Percentiles rank a stretch among this genome's conserved stretches.
Evolutionary conservation across 306 rosid genomes (phyloP).

Genomic region (Glycine latifolia): DNA sequence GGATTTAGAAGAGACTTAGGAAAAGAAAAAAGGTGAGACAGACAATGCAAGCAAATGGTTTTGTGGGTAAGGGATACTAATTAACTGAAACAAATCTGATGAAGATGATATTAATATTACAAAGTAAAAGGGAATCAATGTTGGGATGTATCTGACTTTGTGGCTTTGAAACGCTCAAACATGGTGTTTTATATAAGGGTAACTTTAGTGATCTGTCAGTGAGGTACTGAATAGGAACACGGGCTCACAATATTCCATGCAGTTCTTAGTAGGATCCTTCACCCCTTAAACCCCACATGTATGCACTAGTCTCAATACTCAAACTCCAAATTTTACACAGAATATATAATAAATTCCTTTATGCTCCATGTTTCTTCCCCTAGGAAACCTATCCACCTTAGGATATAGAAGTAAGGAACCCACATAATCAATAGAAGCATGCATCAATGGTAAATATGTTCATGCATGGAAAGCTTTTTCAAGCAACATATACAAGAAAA

Average conservation of each 20-base stretch:
- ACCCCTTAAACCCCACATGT: slow-evolving; percentile 51
- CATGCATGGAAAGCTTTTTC: slow-evolving; percentile 10
- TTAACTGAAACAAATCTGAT: slow-evolving; percentile 55
- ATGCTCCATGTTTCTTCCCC: background rate
- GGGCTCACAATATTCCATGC: slow-evolving; percentile 67
- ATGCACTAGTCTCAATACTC: slow-evolving; percentile 45
- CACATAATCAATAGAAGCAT: background rate
- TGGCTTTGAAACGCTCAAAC: slow-evolving; percentile 59
- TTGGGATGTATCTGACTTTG: slow-evolving; percentile 77
- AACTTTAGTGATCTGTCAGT: slow-evolving; percentile 57
- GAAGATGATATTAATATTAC: slow-evolving; percentile 57
- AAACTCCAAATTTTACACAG: background rate
- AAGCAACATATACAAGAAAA: slow-evolving; percentile 3
- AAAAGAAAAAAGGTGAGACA: slow-evolving; percentile 53
- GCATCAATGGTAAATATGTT: background rate
- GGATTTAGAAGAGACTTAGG: slow-evolving; percentile 51
- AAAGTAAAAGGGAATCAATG: slow-evolving; percentile 86
- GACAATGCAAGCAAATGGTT: slow-evolving; percentile 62
- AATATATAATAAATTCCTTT: background rate
- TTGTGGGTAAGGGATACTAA: slow-evolving; percentile 42
- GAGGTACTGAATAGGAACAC: slow-evolving; percentile 59
- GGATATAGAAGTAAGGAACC: slow-evolving; percentile 6
- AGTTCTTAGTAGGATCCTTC: slow-evolving; percentile 53
- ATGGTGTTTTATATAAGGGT: slow-evolving; percentile 49
- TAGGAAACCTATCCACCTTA: background rate